Evolutionary conservation across 2,329 filamentous ascomycete genomes (phyloP).

Genomic region (Diaporthe capsici): DNA sequence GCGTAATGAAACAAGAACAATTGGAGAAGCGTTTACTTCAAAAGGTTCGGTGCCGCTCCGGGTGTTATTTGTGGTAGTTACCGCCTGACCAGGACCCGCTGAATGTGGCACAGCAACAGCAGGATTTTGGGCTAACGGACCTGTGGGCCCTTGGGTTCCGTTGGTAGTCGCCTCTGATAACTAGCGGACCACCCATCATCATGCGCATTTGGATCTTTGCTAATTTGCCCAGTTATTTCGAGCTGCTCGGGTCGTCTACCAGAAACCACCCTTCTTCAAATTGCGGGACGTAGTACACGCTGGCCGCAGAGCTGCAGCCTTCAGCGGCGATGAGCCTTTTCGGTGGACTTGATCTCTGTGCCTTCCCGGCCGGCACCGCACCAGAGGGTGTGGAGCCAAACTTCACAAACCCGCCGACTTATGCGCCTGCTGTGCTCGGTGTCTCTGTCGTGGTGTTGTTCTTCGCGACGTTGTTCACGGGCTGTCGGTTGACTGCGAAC

Average conservation of each 20-base stretch:
- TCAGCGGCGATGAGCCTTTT: not conserved
- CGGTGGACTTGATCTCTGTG: conserved; percentile 14
- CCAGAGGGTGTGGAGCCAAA: conserved; percentile 10
- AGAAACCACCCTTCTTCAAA: not conserved
- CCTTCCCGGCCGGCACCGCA: conserved; percentile 7
- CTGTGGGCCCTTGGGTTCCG: not conserved
- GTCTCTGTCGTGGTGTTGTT: conserved; percentile 18
- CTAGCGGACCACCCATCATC: not conserved
- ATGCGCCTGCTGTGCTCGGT: not conserved
- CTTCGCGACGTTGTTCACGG: not conserved
- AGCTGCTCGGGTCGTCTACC: not conserved
- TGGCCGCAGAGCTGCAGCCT: not conserved
- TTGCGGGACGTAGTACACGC: not conserved
- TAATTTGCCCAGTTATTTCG: not conserved
- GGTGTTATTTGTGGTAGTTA: not conserved
- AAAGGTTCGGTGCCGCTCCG: not conserved
- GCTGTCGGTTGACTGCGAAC: conserved; percentile 18
- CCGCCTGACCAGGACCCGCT: not conserved
- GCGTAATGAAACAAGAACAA: too few species aligned
- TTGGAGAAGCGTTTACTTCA: not conserved
- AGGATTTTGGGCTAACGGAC: not conserved
- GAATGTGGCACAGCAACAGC: not conserved
- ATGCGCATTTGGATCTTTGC: not conserved
- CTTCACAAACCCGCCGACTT: conserved; percentile 30
- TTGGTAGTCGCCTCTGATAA: not conserved